Conservation (phyloP, 768 basidiomycete species). For the Naganishia friedmannii region DNA sequence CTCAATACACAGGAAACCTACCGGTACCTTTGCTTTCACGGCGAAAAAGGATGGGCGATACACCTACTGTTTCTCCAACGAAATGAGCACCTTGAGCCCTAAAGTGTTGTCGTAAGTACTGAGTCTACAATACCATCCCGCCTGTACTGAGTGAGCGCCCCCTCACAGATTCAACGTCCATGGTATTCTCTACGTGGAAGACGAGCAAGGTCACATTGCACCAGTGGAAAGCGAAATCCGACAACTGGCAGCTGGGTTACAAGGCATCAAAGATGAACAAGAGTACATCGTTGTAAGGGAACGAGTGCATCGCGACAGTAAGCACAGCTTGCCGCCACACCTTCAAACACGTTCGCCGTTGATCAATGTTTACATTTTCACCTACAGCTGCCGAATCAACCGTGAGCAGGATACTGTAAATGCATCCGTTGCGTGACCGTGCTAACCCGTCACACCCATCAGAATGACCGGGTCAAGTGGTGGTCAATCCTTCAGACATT, state of each 20-base stretch:
- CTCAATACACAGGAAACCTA: slow-evolving; percentile 81
- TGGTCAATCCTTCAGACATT: slow-evolving; percentile 91
- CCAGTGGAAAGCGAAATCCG: slow-evolving; percentile 97
- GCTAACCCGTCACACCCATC: not conserved
- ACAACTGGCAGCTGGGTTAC: slow-evolving; percentile 70
- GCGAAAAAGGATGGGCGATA: slow-evolving; percentile 82
- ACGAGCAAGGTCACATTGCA: slow-evolving; percentile 72
- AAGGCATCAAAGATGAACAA: slow-evolving; percentile 94
- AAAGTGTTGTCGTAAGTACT: slow-evolving; percentile 78
- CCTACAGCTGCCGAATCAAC: slow-evolving; percentile 54
- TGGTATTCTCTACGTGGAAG: slow-evolving; percentile 87
- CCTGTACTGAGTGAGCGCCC: not conserved
- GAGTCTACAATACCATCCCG: not conserved
- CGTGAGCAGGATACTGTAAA: slow-evolving; percentile 29
- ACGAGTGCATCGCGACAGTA: slow-evolving; percentile 85
- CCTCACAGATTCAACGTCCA: slow-evolving; percentile 87
- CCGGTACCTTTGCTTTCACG: slow-evolving; percentile 81
- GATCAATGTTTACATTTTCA: not conserved
- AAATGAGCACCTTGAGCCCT: slow-evolving; percentile 94
- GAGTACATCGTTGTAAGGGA: slow-evolving; percentile 97
- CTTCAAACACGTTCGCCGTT: not conserved
- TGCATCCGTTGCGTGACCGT: not conserved
- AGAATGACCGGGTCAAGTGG: slow-evolving; percentile 93
- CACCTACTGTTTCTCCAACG: slow-evolving; percentile 97
- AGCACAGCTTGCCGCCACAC: slow-evolving; percentile 44